Percentiles rank a stretch among this genome's conserved stretches.
phyloP scores from a whole-genome alignment of 2,329 filamentous ascomycete genomes.

The Onygenales sp. region DNA sequence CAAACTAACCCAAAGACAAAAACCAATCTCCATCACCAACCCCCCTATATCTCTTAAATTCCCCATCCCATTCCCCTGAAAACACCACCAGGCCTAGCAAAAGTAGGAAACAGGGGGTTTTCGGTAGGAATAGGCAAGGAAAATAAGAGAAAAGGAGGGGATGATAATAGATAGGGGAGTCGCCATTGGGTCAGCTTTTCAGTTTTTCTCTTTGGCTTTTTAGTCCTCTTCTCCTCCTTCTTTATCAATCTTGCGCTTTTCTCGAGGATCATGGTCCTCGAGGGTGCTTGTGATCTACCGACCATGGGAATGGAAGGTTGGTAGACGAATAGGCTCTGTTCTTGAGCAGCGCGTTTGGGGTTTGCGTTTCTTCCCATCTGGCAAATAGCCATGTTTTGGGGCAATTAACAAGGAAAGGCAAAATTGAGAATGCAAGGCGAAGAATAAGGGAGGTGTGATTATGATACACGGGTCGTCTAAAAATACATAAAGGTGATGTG shows the following conservation, averaged over 20 bases:
- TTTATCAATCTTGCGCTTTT: constrained; percentile 41
- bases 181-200: background rate
- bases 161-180: too few species aligned
- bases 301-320: constrained; percentile 34
- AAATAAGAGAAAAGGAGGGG: too few species aligned
- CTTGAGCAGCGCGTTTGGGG: constrained; percentile 35
- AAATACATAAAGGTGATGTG: background rate
- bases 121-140: too few species aligned
- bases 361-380: too few species aligned
- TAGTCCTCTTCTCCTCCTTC: constrained; percentile 19
- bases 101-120: too few species aligned
- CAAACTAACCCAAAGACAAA: background rate
- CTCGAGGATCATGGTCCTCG: background rate
- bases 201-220: constrained; percentile 7
- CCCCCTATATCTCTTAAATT: background rate
- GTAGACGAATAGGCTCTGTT: constrained; percentile 45
- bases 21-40: background rate
- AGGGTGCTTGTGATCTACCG: constrained; percentile 42
- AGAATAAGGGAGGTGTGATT: background rate
- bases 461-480: constrained; percentile 6
- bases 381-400: background rate
- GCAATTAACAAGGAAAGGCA: background rate
- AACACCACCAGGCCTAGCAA: background rate
- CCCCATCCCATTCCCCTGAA: background rate
- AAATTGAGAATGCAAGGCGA: background rate